A percentile compares a stretch with the other conserved stretches of the same genome.
Conservation (phyloP, 768 basidiomycete species). For the Clavulina sp. region DNA sequence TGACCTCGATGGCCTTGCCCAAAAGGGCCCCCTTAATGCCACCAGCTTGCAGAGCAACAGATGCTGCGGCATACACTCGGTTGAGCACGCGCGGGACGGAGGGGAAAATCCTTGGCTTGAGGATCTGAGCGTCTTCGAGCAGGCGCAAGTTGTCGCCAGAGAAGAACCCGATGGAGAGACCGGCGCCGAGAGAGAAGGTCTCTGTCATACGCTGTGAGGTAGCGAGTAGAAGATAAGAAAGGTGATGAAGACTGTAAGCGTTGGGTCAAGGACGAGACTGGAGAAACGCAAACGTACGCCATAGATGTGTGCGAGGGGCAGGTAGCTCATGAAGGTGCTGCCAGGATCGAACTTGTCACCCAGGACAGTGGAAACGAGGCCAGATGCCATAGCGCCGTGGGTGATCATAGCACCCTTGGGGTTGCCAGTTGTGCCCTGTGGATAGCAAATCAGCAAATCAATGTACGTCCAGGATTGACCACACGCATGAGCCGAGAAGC, state of each 20-base stretch:
- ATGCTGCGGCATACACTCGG: conserved; percentile 45
- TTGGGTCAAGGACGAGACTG: background rate
- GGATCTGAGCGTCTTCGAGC: conserved; percentile 71
- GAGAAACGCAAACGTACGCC: conserved; percentile 33
- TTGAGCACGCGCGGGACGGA: conserved; percentile 81
- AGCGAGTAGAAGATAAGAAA: background rate
- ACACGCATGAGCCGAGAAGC: too few relatives aligned
- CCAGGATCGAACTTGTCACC: background rate
- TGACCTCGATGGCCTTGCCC: conserved; percentile 57
- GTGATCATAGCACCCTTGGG: conserved; percentile 11
- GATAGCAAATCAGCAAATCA: background rate
- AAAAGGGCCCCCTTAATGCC: conserved; percentile 61
- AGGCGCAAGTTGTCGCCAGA: conserved; percentile 80
- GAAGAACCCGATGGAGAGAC: conserved; percentile 66
- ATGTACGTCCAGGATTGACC: too few relatives aligned
- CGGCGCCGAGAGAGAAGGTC: conserved; percentile 30
- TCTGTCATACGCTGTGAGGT: conserved; percentile 39
- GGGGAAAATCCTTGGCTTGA: conserved; percentile 71
- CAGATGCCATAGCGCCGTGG: conserved; percentile 3
- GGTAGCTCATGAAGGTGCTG: conserved; percentile 7
- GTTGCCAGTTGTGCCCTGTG: conserved; percentile 9
- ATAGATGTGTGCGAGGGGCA: conserved; percentile 54
- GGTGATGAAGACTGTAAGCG: conserved; percentile 1
- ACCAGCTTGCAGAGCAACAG: conserved; percentile 37
- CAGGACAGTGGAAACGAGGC: conserved; percentile 1